A percentile compares a stretch with the other conserved stretches of the same genome.
These are phyloP conservation scores for Alliaria petiolata DNA, from an alignment of 345 rosid genomes.

Conservation along the genomic window DNA sequence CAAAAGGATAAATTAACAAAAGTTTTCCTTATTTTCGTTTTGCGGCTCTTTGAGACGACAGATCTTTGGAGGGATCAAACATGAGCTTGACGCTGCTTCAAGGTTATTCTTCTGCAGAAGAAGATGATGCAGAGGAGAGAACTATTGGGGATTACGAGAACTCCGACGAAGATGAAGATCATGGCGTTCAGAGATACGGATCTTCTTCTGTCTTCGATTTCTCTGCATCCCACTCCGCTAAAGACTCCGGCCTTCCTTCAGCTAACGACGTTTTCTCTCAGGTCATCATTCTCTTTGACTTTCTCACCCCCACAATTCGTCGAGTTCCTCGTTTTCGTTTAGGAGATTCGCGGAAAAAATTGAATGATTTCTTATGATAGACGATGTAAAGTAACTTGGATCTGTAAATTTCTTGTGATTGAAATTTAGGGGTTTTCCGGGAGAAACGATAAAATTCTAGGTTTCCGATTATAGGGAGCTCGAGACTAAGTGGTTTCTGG, in stretches of 20 bases:
- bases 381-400: not conserved
- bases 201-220: conserved; percentile 45
- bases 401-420: not conserved
- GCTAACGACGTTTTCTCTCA: conserved; percentile 83
- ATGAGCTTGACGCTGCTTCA: conserved; percentile 89
- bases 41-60: conserved; percentile 6
- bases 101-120: conserved; percentile 86
- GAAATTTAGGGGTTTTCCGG: not conserved
- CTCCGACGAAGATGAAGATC: conserved; percentile 42
- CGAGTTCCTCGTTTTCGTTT: not conserved
- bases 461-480: not conserved
- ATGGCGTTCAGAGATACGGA: conserved; percentile 27
- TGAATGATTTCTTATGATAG: not conserved
- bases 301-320: not conserved
- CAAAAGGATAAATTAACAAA: conserved; percentile 16
- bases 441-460: not conserved
- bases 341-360: not conserved
- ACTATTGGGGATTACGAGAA: conserved; percentile 26
- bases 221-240: conserved; percentile 33
- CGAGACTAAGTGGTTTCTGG: not conserved
- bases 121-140: conserved; percentile 47
- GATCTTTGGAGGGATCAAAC: conserved; percentile 10
- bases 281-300: conserved; percentile 31
- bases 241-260: conserved; percentile 66
- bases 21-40: not conserved